A percentile compares a stretch with the other conserved stretches of the same genome.
These are phyloP conservation scores for Colletotrichum lupini DNA, from an alignment of 2,329 filamentous ascomycete genomes.

Conservation along the genomic window DNA sequence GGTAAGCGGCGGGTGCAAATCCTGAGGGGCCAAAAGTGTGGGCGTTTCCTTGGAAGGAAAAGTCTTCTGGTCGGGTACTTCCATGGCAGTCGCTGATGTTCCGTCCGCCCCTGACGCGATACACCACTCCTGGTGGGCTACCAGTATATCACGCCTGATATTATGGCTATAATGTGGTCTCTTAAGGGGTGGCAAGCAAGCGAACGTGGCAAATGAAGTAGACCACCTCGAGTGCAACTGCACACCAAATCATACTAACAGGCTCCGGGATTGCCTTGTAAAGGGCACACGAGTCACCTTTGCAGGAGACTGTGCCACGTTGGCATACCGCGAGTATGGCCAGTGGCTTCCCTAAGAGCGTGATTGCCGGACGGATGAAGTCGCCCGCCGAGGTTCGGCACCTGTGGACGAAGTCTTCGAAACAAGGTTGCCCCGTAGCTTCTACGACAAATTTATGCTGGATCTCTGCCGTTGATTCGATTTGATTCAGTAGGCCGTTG, in stretches of 20 bases:
- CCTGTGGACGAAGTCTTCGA: background rate
- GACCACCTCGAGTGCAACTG: background rate
- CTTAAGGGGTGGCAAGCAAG: slow-evolving; percentile 12
- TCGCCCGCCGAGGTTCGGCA: background rate
- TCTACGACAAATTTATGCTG: background rate
- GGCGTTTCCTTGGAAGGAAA: slow-evolving; percentile 2
- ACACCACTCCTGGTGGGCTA: slow-evolving; percentile 15
- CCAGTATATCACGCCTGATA: slow-evolving; percentile 22
- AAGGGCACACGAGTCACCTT: background rate
- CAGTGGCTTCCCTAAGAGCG: background rate
- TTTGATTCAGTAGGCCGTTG: background rate
- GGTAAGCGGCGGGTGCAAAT: slow-evolving; percentile 32
- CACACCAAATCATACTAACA: background rate
- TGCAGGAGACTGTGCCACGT: slow-evolving; percentile 8
- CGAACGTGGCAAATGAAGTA: slow-evolving; percentile 26
- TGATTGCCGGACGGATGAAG: background rate
- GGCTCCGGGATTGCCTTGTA: background rate
- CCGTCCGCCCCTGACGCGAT: background rate
- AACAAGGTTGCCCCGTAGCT: background rate
- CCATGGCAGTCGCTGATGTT: background rate
- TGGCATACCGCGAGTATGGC: background rate
- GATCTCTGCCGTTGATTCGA: background rate
- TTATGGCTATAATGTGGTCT: slow-evolving; percentile 17
- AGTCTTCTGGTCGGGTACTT: background rate
- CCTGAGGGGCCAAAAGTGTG: background rate